These are phyloP conservation scores for Aspergillus sp. DNA, from an alignment of 2,329 filamentous ascomycete species.

Conservation along the genomic window DNA sequence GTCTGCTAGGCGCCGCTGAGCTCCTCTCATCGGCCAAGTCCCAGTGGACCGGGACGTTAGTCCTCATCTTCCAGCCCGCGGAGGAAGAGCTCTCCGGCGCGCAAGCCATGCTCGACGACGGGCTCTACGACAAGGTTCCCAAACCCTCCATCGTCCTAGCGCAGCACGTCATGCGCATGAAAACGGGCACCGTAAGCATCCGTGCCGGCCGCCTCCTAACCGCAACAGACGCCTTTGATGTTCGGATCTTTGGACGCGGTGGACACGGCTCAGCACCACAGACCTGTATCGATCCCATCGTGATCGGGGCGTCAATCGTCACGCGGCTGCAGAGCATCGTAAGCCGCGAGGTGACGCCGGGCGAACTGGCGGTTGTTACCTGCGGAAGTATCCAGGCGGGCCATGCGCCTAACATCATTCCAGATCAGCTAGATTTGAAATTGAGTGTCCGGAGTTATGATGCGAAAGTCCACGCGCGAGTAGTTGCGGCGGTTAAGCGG, in stretches of 20 bases:
- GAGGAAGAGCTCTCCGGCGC: conserved; percentile 66
- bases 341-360: conserved; percentile 43
- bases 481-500: conserved; percentile 44
- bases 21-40: conserved; percentile 49
- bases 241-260: conserved; percentile 48
- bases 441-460: conserved; percentile 48
- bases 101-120: conserved; percentile 61
- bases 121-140: conserved; percentile 59
- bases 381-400: conserved; percentile 52
- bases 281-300: conserved; percentile 51
- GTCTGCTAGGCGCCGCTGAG: conserved; percentile 60
- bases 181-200: conserved; percentile 41
- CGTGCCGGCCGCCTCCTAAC: conserved; percentile 40
- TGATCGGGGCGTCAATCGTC: conserved; percentile 50
- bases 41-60: conserved; percentile 62
- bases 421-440: conserved; percentile 46
- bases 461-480: conserved; percentile 35
- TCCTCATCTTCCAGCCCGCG: conserved; percentile 66
- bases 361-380: conserved; percentile 51
- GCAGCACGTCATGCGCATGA: conserved; percentile 56
- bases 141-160: conserved; percentile 62
- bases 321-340: conserved; percentile 47
- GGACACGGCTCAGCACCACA: conserved; percentile 53
- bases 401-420: conserved; percentile 51
- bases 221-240: conserved; percentile 42